These are phyloP conservation scores for Viridothelium virens DNA, from an alignment of 495 filamentous ascomycete genomes.

Conservation along the genomic window DNA sequence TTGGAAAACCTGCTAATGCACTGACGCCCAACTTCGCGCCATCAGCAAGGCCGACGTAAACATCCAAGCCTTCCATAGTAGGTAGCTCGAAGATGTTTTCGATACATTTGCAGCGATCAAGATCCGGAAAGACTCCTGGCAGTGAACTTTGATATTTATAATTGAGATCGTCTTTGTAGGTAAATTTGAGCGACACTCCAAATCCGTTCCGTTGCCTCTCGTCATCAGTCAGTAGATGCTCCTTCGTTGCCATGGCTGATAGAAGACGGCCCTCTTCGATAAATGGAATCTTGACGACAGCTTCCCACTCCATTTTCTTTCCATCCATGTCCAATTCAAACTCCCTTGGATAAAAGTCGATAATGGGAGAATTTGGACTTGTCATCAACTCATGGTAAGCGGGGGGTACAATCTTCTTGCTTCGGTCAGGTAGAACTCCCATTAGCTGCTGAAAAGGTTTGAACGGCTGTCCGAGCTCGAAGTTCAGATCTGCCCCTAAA, in stretches of 20 bases:
- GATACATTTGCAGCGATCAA: constrained; percentile 79
- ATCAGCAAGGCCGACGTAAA: constrained; percentile 76
- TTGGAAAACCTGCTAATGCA: constrained; percentile 89
- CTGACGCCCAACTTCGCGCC: constrained; percentile 72
- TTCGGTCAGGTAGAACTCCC: constrained; percentile 94
- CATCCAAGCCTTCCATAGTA: constrained; percentile 80
- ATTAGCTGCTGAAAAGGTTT: constrained; percentile 93
- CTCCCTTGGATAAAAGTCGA: constrained; percentile 95
- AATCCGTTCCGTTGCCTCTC: constrained; percentile 82
- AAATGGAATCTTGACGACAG: constrained; percentile 97
- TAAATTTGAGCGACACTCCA: constrained; percentile 87
- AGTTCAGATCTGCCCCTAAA: constrained; percentile 78
- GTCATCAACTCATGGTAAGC: constrained; percentile 93
- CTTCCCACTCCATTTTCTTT: constrained; percentile 99
- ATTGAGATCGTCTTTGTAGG: constrained; percentile 66
- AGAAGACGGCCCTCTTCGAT: constrained; percentile 86
- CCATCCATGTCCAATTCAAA: constrained; percentile 99
- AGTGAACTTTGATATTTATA: constrained; percentile 79
- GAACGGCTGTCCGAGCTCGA: constrained; percentile 89
- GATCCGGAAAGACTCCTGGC: constrained; percentile 83
- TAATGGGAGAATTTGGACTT: constrained; percentile 81
- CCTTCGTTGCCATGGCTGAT: constrained; percentile 73
- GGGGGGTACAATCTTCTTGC: constrained; percentile 85
- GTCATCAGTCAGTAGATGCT: constrained; percentile 62
- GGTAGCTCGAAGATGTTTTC: constrained; percentile 95